Percentiles rank a stretch among this genome's conserved stretches.
Conservation (phyloP, 257 asterid species). For the Penstemon eatonii region DNA sequence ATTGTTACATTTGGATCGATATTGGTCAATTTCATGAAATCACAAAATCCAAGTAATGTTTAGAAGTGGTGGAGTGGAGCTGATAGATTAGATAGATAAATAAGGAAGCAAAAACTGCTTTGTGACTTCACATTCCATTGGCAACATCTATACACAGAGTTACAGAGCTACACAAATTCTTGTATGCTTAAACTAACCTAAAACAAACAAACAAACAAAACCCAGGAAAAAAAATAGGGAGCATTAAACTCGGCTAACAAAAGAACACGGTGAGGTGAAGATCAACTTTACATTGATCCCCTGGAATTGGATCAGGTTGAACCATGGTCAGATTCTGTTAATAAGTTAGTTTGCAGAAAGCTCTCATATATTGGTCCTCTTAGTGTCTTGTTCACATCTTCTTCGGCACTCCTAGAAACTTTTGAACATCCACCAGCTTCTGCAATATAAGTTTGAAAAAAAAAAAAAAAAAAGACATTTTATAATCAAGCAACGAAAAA, state of each 20-base stretch:
- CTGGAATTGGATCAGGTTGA: slow-evolving; percentile 7
- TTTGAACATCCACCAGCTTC: slow-evolving; percentile 68
- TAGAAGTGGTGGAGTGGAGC: no score
- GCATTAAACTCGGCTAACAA: not conserved
- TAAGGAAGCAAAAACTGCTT: not conserved
- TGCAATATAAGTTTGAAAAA: slow-evolving; percentile 23
- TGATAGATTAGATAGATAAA: no score
- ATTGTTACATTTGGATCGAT: no score
- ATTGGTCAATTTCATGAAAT: no score
- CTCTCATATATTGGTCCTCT: slow-evolving; percentile 68
- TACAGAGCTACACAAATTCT: slow-evolving; percentile 33
- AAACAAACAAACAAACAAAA: not conserved
- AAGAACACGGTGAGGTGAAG: slow-evolving; percentile 20
- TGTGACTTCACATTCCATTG: slow-evolving; percentile 9
- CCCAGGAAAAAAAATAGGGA: not conserved
- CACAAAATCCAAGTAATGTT: no score
- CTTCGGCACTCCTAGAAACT: slow-evolving; percentile 70
- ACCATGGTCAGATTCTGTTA: slow-evolving; percentile 23
- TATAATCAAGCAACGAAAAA: no score
- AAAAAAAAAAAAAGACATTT: no score
- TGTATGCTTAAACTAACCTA: slow-evolving; percentile 3
- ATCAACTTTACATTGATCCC: slow-evolving; percentile 35
- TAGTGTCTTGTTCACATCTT: slow-evolving; percentile 58
- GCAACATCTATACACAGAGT: slow-evolving; percentile 24
- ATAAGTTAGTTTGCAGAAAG: slow-evolving; percentile 42